Conservation (phyloP, 1,284 basidiomycete species). For the Ceratobasidium sp. region DNA sequence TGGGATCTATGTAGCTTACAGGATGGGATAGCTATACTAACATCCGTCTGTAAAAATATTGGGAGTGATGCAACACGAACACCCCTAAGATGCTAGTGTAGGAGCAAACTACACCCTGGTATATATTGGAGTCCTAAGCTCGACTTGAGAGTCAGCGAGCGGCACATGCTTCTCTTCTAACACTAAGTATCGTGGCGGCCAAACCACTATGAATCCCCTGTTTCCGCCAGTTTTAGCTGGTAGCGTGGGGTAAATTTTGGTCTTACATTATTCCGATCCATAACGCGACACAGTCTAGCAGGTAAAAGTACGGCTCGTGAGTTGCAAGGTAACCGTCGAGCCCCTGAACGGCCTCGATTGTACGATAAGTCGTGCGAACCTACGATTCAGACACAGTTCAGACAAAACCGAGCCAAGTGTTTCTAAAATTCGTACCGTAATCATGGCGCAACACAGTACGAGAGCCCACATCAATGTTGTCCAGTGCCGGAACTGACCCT, state of each 20-base stretch:
- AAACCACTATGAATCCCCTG: slow-evolving; percentile 9
- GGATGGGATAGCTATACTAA: too few species aligned
- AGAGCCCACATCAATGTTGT: slow-evolving; percentile 64
- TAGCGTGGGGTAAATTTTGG: too few species aligned
- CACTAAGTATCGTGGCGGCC: slow-evolving; percentile 11
- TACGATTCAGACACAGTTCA: slow-evolving; percentile 44
- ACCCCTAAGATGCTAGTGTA: background rate
- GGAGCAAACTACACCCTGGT: background rate
- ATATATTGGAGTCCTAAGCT: background rate
- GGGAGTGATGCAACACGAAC: too few species aligned
- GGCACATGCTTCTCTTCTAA: background rate
- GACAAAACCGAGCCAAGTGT: background rate
- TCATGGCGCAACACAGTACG: slow-evolving; percentile 67
- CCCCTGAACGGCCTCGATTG: slow-evolving; percentile 70
- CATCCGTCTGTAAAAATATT: too few species aligned
- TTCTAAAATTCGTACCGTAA: slow-evolving; percentile 58
- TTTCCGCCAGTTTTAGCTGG: too few species aligned
- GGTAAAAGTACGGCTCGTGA: slow-evolving; percentile 69
- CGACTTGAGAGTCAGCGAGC: background rate
- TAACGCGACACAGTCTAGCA: slow-evolving; percentile 69
- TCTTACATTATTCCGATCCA: slow-evolving; percentile 60
- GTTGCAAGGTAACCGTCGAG: slow-evolving; percentile 67
- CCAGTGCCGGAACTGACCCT: slow-evolving; percentile 65
- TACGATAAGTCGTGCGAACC: slow-evolving; percentile 73
- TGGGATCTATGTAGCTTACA: too few species aligned